Base-by-base conservation (phyloP, 495 filamentous ascomycete species). In the Parathielavia appendiculata region DNA sequence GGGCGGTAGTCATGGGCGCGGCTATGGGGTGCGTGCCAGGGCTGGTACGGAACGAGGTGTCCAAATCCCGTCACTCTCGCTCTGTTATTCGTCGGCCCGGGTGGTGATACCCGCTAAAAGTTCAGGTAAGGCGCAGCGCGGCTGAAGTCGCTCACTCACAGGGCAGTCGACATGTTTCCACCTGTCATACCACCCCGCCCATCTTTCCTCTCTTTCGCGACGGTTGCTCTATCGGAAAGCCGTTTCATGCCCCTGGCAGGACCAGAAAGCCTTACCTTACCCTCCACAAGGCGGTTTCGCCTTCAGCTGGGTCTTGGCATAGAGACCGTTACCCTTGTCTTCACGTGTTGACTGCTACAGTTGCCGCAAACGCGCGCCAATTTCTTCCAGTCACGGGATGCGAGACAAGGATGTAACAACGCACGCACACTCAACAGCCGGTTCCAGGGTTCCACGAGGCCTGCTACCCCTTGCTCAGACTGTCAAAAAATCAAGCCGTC, bases 161-260 rank as follows among this genome's bases (percentile, higher is more conserved):
- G n/a, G 35, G 43, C 55, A 54, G 43, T 32, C 44, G 10, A 45
- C 47, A 32, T 43, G 36, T 39, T 56, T 51, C 53, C 26, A 19
- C 26, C 23, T 51, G 38, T 56, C 59, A 50, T 16, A 19, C 23
- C 48, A 22, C 36, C n/a, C 54, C 17, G 40, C 22, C 6, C 17
- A 20, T 35, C 19, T 50, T 35, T n/a, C 11, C 16, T 34, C 40
- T 11, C 10, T 40, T 55, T 66, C 61, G 64, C 58, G 64, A 66
- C 39, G 39, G 57, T 64, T 67, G 57, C 62, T 67, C 44, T 50
- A 64, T 59, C 62, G 22, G 62, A 64, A 43, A 34, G 43, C 50
- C 30, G 17, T n/a, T 39, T 51, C 56, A 13, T 20, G 6, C 12
- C 44, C 54, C 59, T 23, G 38, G 36, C 46, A 22, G 23, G 40